Conservation (phyloP, 768 basidiomycete species). For the Kwoniella sp. region DNA sequence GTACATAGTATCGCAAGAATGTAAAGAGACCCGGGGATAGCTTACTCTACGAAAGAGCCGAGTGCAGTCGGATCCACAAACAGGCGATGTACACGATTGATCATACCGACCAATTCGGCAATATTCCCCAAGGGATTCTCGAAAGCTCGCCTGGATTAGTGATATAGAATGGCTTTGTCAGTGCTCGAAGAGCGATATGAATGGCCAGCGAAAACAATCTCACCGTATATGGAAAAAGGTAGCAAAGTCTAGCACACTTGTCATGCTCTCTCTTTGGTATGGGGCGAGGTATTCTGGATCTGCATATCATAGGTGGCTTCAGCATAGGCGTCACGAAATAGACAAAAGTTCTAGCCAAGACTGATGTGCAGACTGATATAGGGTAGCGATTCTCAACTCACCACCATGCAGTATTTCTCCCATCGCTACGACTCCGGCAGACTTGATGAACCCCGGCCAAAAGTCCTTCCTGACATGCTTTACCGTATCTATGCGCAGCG, state of each 20-base stretch:
- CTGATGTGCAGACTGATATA: neutral
- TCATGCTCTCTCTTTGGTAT: slow-evolving; percentile 51
- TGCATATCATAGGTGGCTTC: neutral
- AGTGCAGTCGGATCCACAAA: slow-evolving; percentile 51
- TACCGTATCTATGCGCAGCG: slow-evolving; percentile 72
- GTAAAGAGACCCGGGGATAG: neutral
- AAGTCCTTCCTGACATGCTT: slow-evolving; percentile 60
- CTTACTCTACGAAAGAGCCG: slow-evolving; percentile 55
- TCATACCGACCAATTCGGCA: slow-evolving; percentile 45
- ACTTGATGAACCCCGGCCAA: slow-evolving; percentile 73
- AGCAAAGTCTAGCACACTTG: slow-evolving; percentile 54
- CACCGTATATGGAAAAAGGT: slow-evolving; percentile 50
- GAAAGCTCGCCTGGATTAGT: slow-evolving; percentile 46
- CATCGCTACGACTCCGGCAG: slow-evolving; percentile 80
- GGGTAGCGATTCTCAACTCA: slow-evolving; percentile 21
- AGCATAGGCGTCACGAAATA: neutral
- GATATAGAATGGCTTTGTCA: neutral
- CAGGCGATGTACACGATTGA: slow-evolving; percentile 36
- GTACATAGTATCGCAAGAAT: neutral
- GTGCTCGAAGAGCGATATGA: neutral
- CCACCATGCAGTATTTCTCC: slow-evolving; percentile 68
- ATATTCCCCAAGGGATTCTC: slow-evolving; percentile 34
- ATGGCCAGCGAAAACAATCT: neutral
- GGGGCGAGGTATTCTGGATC: slow-evolving; percentile 51
- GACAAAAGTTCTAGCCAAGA: neutral